Conservation (phyloP, 768 basidiomycete species). For the Naganishia antarctica region DNA sequence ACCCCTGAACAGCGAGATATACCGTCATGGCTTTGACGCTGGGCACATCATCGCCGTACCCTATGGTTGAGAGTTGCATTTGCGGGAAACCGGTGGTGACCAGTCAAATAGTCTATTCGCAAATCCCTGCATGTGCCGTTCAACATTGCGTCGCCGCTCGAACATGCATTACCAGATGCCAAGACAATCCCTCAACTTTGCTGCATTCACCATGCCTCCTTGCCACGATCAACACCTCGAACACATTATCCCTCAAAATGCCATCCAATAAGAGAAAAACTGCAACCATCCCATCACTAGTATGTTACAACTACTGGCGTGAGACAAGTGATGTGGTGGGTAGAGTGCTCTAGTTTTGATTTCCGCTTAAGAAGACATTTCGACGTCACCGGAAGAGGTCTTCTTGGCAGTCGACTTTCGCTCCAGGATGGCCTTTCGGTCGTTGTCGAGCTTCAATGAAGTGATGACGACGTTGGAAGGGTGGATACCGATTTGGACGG, state of each 20-base stretch:
- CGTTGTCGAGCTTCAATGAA: conserved; percentile 63
- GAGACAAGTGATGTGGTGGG: conserved; percentile 17
- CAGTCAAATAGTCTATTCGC: too few species aligned
- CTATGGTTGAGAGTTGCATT: too few species aligned
- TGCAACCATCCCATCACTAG: conserved; percentile 22
- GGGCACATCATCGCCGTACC: too few species aligned
- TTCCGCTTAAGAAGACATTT: conserved; percentile 39
- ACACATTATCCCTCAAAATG: conserved; percentile 15
- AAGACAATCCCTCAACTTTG: too few species aligned
- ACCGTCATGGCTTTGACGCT: too few species aligned
- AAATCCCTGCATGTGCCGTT: too few species aligned
- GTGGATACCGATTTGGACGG: conserved; percentile 88
- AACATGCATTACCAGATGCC: too few species aligned
- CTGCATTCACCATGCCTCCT: too few species aligned
- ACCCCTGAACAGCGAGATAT: too few species aligned
- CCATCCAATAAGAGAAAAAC: conserved; percentile 20
- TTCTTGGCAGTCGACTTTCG: conserved; percentile 46
- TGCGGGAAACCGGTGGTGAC: too few species aligned
- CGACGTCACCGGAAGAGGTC: conserved; percentile 39
- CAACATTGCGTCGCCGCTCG: too few species aligned
- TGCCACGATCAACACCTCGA: neutral
- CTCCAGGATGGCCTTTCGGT: conserved; percentile 49
- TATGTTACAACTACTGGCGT: conserved; percentile 23
- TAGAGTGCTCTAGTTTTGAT: conserved; percentile 14
- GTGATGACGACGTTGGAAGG: conserved; percentile 95